Evolutionary conservation across 768 basidiomycete species (phyloP), one percentile per base, ranked within the genome.

Genomic region (Mycena galopus): DNA sequence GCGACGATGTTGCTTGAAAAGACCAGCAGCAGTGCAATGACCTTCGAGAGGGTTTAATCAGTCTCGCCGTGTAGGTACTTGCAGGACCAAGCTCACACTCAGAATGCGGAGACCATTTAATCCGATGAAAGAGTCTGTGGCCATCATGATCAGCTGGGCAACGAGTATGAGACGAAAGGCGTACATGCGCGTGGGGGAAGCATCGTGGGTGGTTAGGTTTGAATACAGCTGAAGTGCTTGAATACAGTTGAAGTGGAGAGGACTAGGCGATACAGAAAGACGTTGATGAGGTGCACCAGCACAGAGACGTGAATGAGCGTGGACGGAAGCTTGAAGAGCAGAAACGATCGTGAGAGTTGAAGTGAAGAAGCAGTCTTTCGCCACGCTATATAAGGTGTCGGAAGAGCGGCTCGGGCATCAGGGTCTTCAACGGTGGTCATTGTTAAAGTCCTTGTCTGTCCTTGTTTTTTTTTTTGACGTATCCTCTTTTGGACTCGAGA

Each of bases 21-120:
- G 53, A 96, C 94, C 57, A 97, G 89, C 9, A 94, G 73, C 63
- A 97, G 87, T 10, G 90, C 87, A 62, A 97, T 87, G 76, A 98
- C 25, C 50, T 51, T 23, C 25, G 27, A 51, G 4, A 51, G 19
- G 12, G 12, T 25, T 3, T 27, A 8, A 51, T 25, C 7, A 51
- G 19, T 25, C 50, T 27, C 27, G n/a, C 12, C 50, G n/a, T 51
- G 11, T 25, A 27, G 12, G 11, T 25, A 25, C 17, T 23, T 23
- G 23, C 47, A 7, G 50, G n/a, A 47, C 3, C 50, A 51, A n/a
- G 50, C 50, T 51, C 50, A 51, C 50, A 27, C 94, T 95, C 56
- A 98, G 81, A 39, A 88, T 82, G 32, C 96, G 94, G 78, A 94
- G 88, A 78, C 79, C 86, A 78, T 97, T 97, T 78, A 97, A 92